phyloP scores from a whole-genome alignment of 352 stramenopile genomes.

The Globisporangium paroecandrum region DNA sequence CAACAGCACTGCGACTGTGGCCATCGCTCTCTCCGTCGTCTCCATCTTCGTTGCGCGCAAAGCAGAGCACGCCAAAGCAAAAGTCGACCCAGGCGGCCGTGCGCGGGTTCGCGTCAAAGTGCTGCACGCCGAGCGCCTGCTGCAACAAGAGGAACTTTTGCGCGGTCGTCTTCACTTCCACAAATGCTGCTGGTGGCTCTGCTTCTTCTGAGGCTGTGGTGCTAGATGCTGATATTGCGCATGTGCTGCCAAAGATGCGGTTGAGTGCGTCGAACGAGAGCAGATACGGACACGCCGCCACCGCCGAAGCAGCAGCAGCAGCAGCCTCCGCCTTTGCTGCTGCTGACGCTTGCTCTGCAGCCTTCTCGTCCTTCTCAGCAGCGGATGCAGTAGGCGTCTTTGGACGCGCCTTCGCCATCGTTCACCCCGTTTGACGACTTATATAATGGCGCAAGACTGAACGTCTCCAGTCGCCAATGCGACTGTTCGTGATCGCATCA shows the following conservation, averaged over 20 bases:
- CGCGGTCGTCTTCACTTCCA: slow-evolving; percentile 1
- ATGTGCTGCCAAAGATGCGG: slow-evolving; percentile 11
- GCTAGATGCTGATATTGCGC: neutral
- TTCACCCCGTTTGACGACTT: neutral
- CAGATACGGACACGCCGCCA: slow-evolving; percentile 14
- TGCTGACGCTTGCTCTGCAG: neutral
- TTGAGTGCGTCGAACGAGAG: slow-evolving; percentile 10
- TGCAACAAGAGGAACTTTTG: slow-evolving; percentile 35
- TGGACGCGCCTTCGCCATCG: slow-evolving; percentile 13
- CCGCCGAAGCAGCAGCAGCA: too few relatives aligned
- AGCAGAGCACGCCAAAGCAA: slow-evolving; percentile 63
- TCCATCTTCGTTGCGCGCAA: slow-evolving; percentile 44
- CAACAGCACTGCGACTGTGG: neutral
- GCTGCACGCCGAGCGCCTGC: slow-evolving; percentile 37
- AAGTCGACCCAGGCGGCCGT: slow-evolving; percentile 56
- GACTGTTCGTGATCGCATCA: neutral
- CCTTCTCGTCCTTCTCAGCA: slow-evolving; percentile 9
- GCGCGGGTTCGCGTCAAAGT: slow-evolving; percentile 50
- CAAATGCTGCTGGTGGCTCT: neutral
- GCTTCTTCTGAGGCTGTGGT: neutral
- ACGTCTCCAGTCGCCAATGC: neutral
- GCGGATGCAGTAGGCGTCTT: slow-evolving; percentile 4
- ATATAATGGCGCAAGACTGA: neutral
- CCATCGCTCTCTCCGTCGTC: neutral
- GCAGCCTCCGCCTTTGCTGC: neutral